phyloP scores from a whole-genome alignment of 495 filamentous ascomycete species.

The Terfezia boudieri region DNA sequence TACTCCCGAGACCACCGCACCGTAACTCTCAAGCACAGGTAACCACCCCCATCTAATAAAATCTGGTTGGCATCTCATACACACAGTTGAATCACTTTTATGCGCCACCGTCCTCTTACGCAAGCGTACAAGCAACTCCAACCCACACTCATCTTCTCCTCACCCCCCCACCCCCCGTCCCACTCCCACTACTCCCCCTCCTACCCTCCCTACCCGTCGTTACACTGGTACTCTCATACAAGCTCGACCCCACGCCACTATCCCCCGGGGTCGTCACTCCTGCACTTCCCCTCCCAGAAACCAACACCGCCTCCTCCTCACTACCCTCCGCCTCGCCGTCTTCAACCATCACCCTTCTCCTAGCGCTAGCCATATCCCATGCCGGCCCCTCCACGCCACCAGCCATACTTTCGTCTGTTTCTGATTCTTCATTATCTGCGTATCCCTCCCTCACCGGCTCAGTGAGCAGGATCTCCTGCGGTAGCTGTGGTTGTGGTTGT shows the following conservation, averaged over 20 bases:
- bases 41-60: too few relatives aligned
- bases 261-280: constrained; percentile 2
- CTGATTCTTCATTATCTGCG: constrained; percentile 8
- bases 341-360: constrained; percentile 17
- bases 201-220: too few relatives aligned
- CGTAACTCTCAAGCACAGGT: too few relatives aligned
- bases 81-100: too few relatives aligned
- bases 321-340: constrained; percentile 18
- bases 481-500: background rate
- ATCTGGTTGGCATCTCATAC: too few relatives aligned
- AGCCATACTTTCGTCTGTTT: constrained; percentile 16
- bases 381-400: constrained; percentile 9
- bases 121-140: too few relatives aligned
- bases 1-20: too few relatives aligned
- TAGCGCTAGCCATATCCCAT: constrained; percentile 13
- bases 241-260: background rate
- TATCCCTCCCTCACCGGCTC: background rate
- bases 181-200: too few relatives aligned
- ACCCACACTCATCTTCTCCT: too few relatives aligned
- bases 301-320: constrained; percentile 13
- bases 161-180: too few relatives aligned
- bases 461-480: background rate
- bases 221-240: too few relatives aligned
- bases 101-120: too few relatives aligned
- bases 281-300: constrained; percentile 25